Evolutionary conservation across 345 rosid genomes (phyloP), one percentile per base, ranked within the genome.

Genomic region (Clarkia xantiana): DNA sequence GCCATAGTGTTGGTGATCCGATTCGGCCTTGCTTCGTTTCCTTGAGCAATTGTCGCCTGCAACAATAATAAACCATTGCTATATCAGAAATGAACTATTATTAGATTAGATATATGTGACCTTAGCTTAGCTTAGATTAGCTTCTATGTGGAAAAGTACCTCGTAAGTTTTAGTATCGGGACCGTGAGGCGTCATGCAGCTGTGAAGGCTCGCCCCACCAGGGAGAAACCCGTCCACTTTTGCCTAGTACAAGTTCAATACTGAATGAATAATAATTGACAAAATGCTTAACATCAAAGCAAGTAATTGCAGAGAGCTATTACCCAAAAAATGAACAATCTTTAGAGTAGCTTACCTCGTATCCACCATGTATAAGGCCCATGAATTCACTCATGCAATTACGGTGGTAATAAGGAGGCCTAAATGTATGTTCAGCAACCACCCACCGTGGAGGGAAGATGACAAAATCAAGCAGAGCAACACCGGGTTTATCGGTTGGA

Each of bases 361-460:
- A 86, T 67, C 82, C 86, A 68, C 98, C 98, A 42, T 76, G 63
- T 59, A 90, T 76, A 47, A 83, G 74, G 38, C 97, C 96, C 97
- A 86, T 91, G 71, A 86, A 86, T 65, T 91, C 98, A 70, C 98
- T 91, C 98, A 86, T 91, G 62, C 98, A 91, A 66, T 91, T 91
- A 44, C 98, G 96, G 65, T 91, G 96, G 67, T 83, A 91, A 63
- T 83, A 86, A 47, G 96, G 94, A 53, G 98, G 96, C 51, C 89
- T 77, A 62, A 90, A 90, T 44, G 98, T 90, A 69, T 90, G 94
- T 67, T 90, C 98, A 5, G 94, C 83, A 12, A 91, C 98, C 76
- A 83, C 69, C 98, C 98, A 91, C 46, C 94, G 67, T 5, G 98
- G 94, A 47, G 98, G 98, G 51, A 91, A 91, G 54, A 91, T 67